Evolutionary conservation across 495 filamentous ascomycete species (phyloP).

Genomic region (Baudoinia panamericana): DNA sequence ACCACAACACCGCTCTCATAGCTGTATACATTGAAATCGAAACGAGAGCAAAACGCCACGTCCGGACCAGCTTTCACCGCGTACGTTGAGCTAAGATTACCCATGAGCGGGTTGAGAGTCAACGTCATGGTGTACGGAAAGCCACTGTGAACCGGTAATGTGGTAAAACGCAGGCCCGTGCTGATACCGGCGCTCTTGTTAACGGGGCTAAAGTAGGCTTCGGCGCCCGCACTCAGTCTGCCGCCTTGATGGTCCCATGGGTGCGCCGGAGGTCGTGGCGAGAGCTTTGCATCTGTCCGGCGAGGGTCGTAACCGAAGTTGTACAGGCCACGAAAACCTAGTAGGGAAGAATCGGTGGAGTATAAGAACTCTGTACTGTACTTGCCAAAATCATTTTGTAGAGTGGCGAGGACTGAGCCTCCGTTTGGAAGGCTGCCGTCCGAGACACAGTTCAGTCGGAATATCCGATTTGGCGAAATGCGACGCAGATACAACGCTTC

Average conservation of each 20-base stretch:
- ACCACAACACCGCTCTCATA: conserved; percentile 90
- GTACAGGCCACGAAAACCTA: conserved; percentile 79
- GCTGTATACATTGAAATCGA: conserved; percentile 96
- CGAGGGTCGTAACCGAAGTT: conserved; percentile 82
- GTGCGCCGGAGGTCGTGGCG: conserved; percentile 15
- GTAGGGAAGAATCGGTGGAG: conserved; percentile 77
- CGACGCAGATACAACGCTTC: conserved; percentile 80
- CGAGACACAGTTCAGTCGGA: conserved; percentile 72
- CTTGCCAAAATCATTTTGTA: conserved; percentile 78
- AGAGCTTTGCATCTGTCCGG: conserved; percentile 16
- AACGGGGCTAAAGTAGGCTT: conserved; percentile 83
- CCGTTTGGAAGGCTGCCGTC: conserved; percentile 60
- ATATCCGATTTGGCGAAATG: conserved; percentile 61
- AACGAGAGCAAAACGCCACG: conserved; percentile 71
- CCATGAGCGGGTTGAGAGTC: conserved; percentile 76
- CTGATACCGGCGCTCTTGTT: conserved; percentile 82
- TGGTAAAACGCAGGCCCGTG: conserved; percentile 75
- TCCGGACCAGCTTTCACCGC: conserved; percentile 71
- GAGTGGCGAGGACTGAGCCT: conserved; percentile 60
- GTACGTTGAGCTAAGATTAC: conserved; percentile 78
- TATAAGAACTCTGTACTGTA: conserved; percentile 85
- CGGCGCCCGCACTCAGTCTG: conserved; percentile 51
- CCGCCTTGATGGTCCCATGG: conserved; percentile 22
- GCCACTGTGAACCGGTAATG: conserved; percentile 71
- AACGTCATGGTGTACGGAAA: conserved; percentile 83